These are phyloP conservation scores for Oxyria digyna DNA, from an alignment of 148 eudicot species.

Conservation along the genomic window DNA sequence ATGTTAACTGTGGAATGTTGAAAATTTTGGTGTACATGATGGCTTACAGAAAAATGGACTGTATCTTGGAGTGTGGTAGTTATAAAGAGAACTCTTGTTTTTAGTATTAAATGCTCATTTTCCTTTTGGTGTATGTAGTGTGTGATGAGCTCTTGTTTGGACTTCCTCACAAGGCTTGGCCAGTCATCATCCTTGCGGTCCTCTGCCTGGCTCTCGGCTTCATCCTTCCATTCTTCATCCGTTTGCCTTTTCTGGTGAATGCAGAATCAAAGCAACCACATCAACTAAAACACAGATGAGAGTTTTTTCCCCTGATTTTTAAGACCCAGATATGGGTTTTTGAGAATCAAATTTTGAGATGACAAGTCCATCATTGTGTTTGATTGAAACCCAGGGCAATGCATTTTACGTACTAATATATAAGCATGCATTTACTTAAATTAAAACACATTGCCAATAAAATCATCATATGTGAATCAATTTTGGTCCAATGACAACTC, in stretches of 20 bases:
- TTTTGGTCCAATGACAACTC: too few relatives aligned
- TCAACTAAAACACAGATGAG: not conserved
- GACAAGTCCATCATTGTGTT: too few relatives aligned
- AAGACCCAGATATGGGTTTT: not conserved
- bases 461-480: too few relatives aligned
- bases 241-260: not conserved
- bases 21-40: not conserved
- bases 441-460: too few relatives aligned
- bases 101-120: not conserved
- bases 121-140: slow-evolving; percentile 31
- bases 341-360: too few relatives aligned
- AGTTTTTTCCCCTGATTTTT: not conserved
- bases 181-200: slow-evolving; percentile 49
- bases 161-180: slow-evolving; percentile 71
- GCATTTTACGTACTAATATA: too few relatives aligned
- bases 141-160: slow-evolving; percentile 80
- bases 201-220: slow-evolving; percentile 48
- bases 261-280: not conserved
- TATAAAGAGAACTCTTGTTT: too few relatives aligned
- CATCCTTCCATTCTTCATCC: slow-evolving; percentile 50
- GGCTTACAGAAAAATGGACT: not conserved
- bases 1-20: too few relatives aligned
- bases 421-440: too few relatives aligned
- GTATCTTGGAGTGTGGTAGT: too few relatives aligned
- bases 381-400: too few relatives aligned